Evolutionary conservation across 2,329 filamentous ascomycete genomes (phyloP), one percentile per base, ranked within the genome.

Genomic region (Colletotrichum cereale): DNA sequence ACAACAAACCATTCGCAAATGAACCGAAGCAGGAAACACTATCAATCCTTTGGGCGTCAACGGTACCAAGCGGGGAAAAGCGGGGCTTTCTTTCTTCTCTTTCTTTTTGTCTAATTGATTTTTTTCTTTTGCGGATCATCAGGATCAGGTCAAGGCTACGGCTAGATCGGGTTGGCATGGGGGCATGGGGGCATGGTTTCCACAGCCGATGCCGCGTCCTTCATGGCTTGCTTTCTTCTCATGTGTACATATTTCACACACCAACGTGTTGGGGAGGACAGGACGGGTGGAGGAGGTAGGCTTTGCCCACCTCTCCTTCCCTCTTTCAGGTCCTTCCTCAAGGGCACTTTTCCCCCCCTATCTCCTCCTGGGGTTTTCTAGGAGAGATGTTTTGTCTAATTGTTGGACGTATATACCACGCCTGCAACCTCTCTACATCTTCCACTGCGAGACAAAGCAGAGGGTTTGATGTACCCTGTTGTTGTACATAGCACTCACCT

Each of bases 351-450:
- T 57, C 16, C 38, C 65, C 21, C 14, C 21, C 26, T 61, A 29
- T 50, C 29, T 31, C 38, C 29, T 52, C 26, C 10, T 16, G 8
- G 21, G 63, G 14, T 31, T 48, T 56, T 31, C 48, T 24, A 18
- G 26, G 61, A 34, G 56, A 55, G 26, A 55, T 42, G 38, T 63
- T 56, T 58, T 68, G 65, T 71, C 36, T 67, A 71, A 71, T 56
- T 71, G 65, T 71, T 71, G 68, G 68, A 71, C 58, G 68, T 71
- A 71, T 71, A 71, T 71, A 71, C 68, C 36, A 44, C 57, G 34
- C 47, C 34, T 65, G 38, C 56, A 38, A 36, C 47, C 26, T 55
- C 44, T 61, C 40, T 16, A 56, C 66, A 71, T 62, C 55, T 70
- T 34, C 66, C 62, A 24, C 61, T 66, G 67, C 70, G 55, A 68